Evolutionary conservation across 2,329 filamentous ascomycete species (phyloP), one percentile per base, ranked within the genome.

Genomic region (Orbilia javanica): DNA sequence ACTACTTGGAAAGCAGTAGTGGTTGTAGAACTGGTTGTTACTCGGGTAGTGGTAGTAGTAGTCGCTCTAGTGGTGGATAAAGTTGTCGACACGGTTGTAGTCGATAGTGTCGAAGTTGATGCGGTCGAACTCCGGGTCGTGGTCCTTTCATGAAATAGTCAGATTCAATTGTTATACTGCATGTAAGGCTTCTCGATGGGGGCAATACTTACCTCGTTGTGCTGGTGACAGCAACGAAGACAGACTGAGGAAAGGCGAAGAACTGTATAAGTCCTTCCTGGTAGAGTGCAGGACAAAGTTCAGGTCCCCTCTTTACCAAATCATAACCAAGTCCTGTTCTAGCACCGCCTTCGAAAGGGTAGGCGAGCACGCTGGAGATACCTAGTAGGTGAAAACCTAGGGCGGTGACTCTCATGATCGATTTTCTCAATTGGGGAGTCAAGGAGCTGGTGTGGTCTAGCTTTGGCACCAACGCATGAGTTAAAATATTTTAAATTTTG

Each of bases 281-380:
- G 57, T 73, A 73, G 7, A 66, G 62, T 34, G 50, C 62, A 4
- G 69, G 69, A 42, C 69, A 73, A 22, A 73, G 62, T 29, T 73
- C 69, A 15, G 44, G 62, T 22, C 69, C 69, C 60, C 69, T 50
- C 52, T 67, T 73, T 27, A 73, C 25, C 11, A 73, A 27, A 22
- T 29, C 42, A 27, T 55, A 64, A 4, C 29, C 15, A 20, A 44
- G 39, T 55, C 46, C 27, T 0, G 52, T 31, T 34, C 11, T 13
- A 8, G 29, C 4, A 11, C 13, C 18, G 4, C 10, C 22, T 42
- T 29, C 20, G 25, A 73, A 67, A 7, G 62, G 62, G 18, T 13
- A 20, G 3, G 69, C 50, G 13, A 60, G 69, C 4, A 62, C 52
- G 29, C 29, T 63, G 18, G 62, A 67, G 27, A 60, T 66, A 34